Percentiles rank a stretch among this genome's conserved stretches.
These are phyloP conservation scores for Geranium rotundifolium DNA, from an alignment of 345 rosid species.

Conservation along the genomic window DNA sequence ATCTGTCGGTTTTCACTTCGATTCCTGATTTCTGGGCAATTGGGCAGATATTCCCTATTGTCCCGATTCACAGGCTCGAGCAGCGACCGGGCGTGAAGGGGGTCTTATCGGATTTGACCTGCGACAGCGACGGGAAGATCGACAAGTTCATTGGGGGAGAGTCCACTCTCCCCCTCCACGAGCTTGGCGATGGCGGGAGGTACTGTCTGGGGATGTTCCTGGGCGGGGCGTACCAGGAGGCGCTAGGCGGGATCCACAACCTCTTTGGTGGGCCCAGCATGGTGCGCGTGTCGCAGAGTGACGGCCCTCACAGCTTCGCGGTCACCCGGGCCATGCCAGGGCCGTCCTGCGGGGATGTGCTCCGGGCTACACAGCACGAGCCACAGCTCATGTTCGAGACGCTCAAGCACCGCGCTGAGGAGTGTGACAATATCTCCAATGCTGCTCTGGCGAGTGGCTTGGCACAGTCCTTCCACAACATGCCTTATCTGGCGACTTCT, in stretches of 20 bases:
- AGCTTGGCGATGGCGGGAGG: slow-evolving; percentile 36
- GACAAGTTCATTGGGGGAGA: slow-evolving; percentile 84
- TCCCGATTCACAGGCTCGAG: slow-evolving; percentile 76
- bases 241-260: slow-evolving; percentile 94
- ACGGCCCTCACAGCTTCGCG: slow-evolving; percentile 87
- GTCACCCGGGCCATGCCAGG: slow-evolving; percentile 80
- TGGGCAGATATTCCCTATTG: slow-evolving; percentile 79
- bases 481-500: slow-evolving; percentile 74
- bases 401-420: slow-evolving; percentile 79
- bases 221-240: slow-evolving; percentile 99
- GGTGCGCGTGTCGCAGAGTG: slow-evolving; percentile 76
- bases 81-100: slow-evolving; percentile 64
- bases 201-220: slow-evolving; percentile 95
- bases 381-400: slow-evolving; percentile 95
- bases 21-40: slow-evolving; percentile 98
- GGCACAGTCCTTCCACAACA: slow-evolving; percentile 63
- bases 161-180: slow-evolving; percentile 82
- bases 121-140: slow-evolving; percentile 91
- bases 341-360: slow-evolving; percentile 78
- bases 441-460: slow-evolving; percentile 43
- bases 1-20: slow-evolving; percentile 83
- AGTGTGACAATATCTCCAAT: slow-evolving; percentile 23
- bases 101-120: slow-evolving; percentile 75
- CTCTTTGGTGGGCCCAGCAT: slow-evolving; percentile 90
- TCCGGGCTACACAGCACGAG: slow-evolving; percentile 90